Percentiles rank a stretch among this genome's conserved stretches.
Conservation (phyloP, 2,329 filamentous ascomycete species). For the Clonostachys sp. region DNA sequence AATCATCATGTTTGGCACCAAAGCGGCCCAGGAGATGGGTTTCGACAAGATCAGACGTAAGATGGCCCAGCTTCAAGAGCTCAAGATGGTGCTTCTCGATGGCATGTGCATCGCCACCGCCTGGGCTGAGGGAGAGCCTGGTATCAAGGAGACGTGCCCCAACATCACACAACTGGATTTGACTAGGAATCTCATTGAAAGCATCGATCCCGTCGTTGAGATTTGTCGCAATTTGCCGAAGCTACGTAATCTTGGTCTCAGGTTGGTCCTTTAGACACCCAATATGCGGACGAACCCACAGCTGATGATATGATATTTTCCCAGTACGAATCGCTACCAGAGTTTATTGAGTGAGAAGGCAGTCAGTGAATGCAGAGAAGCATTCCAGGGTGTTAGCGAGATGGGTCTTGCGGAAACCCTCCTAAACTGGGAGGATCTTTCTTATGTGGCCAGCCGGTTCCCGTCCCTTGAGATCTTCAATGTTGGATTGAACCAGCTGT, state of each 20-base stretch:
- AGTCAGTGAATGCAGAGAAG: constrained; percentile 22
- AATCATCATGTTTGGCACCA: constrained; percentile 64
- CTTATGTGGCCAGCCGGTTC: constrained; percentile 48
- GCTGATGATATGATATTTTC: neutral
- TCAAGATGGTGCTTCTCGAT: constrained; percentile 80
- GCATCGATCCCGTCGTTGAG: constrained; percentile 59
- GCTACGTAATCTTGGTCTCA: constrained; percentile 63
- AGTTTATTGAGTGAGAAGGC: constrained; percentile 27
- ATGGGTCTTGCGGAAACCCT: constrained; percentile 65
- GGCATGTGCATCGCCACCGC: constrained; percentile 55
- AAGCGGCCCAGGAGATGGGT: constrained; percentile 88
- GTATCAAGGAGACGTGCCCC: constrained; percentile 50
- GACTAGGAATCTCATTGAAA: constrained; percentile 75
- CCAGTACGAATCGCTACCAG: constrained; percentile 70
- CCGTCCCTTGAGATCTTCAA: constrained; percentile 42
- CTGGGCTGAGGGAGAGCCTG: constrained; percentile 19
- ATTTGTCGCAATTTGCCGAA: constrained; percentile 69
- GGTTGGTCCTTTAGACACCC: constrained; percentile 46
- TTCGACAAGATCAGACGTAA: constrained; percentile 87
- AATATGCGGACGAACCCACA: neutral
- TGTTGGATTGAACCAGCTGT: constrained; percentile 55
- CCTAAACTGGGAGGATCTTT: constrained; percentile 61
- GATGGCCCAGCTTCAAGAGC: constrained; percentile 71
- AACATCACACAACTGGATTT: constrained; percentile 77
- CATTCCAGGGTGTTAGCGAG: constrained; percentile 49